phyloP scores from a whole-genome alignment of 2,329 filamentous ascomycete genomes.

The Verticillium albo-atrum region DNA sequence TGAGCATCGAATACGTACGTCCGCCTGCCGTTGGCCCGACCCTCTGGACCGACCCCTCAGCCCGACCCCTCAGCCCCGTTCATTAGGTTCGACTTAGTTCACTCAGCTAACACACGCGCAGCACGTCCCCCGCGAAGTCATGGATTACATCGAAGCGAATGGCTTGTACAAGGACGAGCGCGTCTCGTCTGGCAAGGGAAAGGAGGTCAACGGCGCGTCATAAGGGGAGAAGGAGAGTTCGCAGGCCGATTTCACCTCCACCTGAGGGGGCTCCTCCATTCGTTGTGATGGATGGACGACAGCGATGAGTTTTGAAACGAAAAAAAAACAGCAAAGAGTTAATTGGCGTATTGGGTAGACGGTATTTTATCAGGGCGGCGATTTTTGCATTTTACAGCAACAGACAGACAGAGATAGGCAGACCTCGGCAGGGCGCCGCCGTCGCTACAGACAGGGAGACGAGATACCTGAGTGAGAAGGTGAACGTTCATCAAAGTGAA shows the following conservation, averaged over 20 bases:
- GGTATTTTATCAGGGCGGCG: not conserved
- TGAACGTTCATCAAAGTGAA: not conserved
- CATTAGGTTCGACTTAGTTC: constrained; percentile 35
- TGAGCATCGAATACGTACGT: constrained; percentile 14
- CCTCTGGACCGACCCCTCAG: not conserved
- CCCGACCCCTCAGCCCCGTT: not conserved
- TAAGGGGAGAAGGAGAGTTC: not conserved
- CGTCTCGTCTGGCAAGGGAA: constrained; percentile 1
- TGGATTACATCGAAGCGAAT: constrained; percentile 68
- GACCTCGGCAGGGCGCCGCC: not conserved
- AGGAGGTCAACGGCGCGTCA: not conserved
- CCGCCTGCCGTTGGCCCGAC: not conserved
- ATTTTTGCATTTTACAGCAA: not conserved
- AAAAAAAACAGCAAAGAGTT: not conserved
- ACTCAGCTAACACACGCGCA: constrained; percentile 72
- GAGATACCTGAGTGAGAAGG: not conserved
- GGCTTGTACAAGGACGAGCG: constrained; percentile 53
- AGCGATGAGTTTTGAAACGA: not conserved
- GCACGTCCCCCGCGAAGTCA: constrained; percentile 69
- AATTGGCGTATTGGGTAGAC: not conserved
- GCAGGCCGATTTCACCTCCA: not conserved
- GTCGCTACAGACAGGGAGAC: not conserved
- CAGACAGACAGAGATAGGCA: not conserved
- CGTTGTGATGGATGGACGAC: not conserved
- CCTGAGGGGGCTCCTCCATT: not conserved